Evolutionary conservation across 2,329 filamentous ascomycete species (phyloP), one percentile per base, ranked within the genome.

Genomic region (Colletotrichum navitas): DNA sequence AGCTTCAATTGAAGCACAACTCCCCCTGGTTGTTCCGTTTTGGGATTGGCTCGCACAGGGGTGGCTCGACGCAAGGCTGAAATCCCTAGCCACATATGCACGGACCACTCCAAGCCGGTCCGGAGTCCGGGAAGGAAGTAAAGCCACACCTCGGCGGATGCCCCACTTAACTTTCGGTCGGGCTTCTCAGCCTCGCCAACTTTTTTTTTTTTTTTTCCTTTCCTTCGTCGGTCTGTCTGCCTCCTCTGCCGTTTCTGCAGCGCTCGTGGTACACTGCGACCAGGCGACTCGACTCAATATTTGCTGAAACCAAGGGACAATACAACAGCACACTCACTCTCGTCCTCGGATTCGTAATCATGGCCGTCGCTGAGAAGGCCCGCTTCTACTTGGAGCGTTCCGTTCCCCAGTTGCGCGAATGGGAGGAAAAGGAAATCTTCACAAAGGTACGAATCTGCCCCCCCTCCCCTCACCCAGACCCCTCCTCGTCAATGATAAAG

Each of bases 381-480:
- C 93, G 95, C 70, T 98, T 95, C 83, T 98, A 93, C 82, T 89
- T 98, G 74, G 96, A 99, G 85, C 92, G 95, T 76, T 92, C 93
- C 2, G 93, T 98, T 54, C 94, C 95, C 21, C 95, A 98, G 81
- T 88, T 99, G 68, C 94, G 94, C 74, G 94, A 97, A 78, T 97
- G 94, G 81, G 93, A 97, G 82, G 90, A 93, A 75, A 98, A 97
- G 81, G 92, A 94, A 77, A 93, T 99, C 76, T 99, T 99, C 83
- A 90, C 88, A 73, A 91, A 92, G 84, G 93, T 93, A 81, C 43
- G 56, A 61, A 36, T 36, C 36, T 26, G 32, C 60, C 61, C 67
- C 68, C 18, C 24, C 14, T n/a, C n/a, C n/a, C n/a, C n/a, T n/a
- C n/a, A n/a, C n/a, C n/a, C n/a, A n/a, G n/a, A n/a, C 41, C 18